Evolutionary conservation across 257 asterid genomes (phyloP), one percentile per base, ranked within the genome.

Genomic region (Scutellaria minor): DNA sequence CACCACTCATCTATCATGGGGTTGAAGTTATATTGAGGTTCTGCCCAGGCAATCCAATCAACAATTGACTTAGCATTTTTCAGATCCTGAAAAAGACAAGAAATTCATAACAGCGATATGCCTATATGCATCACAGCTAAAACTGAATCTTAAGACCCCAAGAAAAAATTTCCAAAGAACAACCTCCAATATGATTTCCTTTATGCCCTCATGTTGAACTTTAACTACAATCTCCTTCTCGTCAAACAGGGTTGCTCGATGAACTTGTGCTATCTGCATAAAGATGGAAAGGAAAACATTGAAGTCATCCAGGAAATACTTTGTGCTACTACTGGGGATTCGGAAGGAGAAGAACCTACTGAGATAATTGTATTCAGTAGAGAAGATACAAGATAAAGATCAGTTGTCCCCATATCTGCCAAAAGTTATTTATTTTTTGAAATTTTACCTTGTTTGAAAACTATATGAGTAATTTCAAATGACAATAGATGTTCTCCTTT

Each of bases 1-100:
- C 98, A 93, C 98, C 98, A 93, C 78, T 93, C 98, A 70, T 93
- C 97, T 78, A 93, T 91, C 96, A 93, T 91, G 41, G 98, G 91
- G 73, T 91, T 91, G 82, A 93, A 93, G 81, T 93, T 67, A 79
- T 91, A 93, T 45, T 93, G 98, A 40, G 98, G 96, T 83, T 93
- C 98, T 40, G 97, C 98, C 98, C 98, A 93, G 57, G 98, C 98
- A 77, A 93, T 85, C 98, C 98, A 93, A 81, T 93, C 98, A 77
- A 91, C 93, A 72, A 93, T 81, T 47, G 96, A 84, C 85, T 93
- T 93, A 5, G 98, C 97, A 82, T 91, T 91, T 77, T 89, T 93
- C 85, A 93, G 84, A 80, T 93, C 98, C 97, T 93, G 89, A 51
- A 72, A 75, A 77, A 24, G 52, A 75, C 41, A 61, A 72, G 75